Evolutionary conservation across 2,329 filamentous ascomycete species (phyloP).

Genomic region (Teratosphaeria viscida): DNA sequence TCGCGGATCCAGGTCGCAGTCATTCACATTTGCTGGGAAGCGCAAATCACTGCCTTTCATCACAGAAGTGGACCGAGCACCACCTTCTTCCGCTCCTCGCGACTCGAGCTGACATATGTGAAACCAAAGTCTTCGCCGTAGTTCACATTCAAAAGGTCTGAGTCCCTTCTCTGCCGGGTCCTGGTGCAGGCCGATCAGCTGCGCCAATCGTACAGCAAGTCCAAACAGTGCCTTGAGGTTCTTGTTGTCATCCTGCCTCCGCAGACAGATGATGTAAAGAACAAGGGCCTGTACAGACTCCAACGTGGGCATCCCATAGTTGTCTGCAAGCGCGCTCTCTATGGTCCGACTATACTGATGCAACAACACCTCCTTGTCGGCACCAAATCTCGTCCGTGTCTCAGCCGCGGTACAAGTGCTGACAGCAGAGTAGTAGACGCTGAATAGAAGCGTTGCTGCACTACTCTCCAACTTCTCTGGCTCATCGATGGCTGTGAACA

Average conservation of each 20-base stretch:
- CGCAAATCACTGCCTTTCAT: constrained; percentile 11
- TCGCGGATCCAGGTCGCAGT: constrained; percentile 14
- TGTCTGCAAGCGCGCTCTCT: constrained; percentile 3
- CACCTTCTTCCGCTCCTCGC: constrained; percentile 16
- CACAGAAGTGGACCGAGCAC: constrained; percentile 10
- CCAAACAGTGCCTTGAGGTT: constrained; percentile 5
- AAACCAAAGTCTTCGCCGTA: constrained; percentile 15
- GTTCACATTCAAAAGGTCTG: constrained; percentile 10
- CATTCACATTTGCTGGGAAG: constrained; percentile 18
- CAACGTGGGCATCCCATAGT: constrained; percentile 3
- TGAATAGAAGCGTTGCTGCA: constrained; percentile 13
- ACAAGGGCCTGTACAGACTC: constrained; percentile 5
- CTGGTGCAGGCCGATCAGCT: constrained; percentile 9
- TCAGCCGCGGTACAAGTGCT: constrained; percentile 17
- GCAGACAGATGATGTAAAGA: constrained; percentile 9
- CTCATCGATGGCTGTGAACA: constrained; percentile 11
- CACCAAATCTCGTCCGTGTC: constrained; percentile 12
- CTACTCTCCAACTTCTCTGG: constrained; percentile 4
- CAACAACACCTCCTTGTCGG: constrained; percentile 8
- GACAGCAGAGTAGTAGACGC: constrained; percentile 17
- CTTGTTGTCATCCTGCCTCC: constrained; percentile 3
- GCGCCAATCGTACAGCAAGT: constrained; percentile 10
- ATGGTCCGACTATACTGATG: constrained; percentile 4
- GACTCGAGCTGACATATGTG: constrained; percentile 17
- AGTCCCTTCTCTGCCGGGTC: constrained; percentile 4